These are phyloP conservation scores for Leccinum obscurum DNA, from an alignment of 768 basidiomycete genomes.

Conservation along the genomic window DNA sequence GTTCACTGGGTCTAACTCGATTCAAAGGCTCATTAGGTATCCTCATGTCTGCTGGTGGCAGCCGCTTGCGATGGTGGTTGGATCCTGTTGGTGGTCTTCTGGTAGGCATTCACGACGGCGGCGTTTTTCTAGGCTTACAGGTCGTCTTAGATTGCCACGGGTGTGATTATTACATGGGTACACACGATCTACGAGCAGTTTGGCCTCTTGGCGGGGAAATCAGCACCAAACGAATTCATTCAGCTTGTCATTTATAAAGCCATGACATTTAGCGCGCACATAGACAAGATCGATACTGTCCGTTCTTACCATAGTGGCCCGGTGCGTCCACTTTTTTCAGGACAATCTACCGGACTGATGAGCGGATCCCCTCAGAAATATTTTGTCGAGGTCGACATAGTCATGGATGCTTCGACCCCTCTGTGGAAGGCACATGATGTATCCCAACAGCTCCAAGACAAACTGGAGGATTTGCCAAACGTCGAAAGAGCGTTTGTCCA, in stretches of 20 bases:
- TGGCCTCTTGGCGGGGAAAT: conserved; percentile 84
- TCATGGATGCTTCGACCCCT: conserved; percentile 86
- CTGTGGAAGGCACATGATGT: conserved; percentile 88
- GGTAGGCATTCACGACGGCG: conserved; percentile 41
- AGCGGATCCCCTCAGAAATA: conserved; percentile 55
- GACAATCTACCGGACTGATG: neutral
- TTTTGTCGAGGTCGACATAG: conserved; percentile 94
- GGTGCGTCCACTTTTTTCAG: conserved; percentile 36
- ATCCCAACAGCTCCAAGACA: conserved; percentile 83
- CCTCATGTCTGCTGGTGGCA: conserved; percentile 82
- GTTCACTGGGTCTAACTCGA: neutral
- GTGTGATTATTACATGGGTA: conserved; percentile 77
- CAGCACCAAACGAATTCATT: conserved; percentile 87
- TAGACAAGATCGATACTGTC: conserved; percentile 87
- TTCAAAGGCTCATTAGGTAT: conserved; percentile 49
- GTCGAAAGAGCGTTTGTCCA: conserved; percentile 95
- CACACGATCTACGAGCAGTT: conserved; percentile 81
- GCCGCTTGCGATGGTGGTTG: conserved; percentile 79
- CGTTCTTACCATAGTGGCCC: conserved; percentile 92
- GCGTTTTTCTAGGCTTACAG: neutral
- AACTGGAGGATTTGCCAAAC: conserved; percentile 84
- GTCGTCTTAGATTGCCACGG: conserved; percentile 62
- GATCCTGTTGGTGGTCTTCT: conserved; percentile 79
- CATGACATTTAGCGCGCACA: conserved; percentile 84
- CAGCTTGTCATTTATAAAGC: conserved; percentile 91